Conservation (phyloP, 441 rosid genomes). For the Gossypium gossypioides region DNA sequence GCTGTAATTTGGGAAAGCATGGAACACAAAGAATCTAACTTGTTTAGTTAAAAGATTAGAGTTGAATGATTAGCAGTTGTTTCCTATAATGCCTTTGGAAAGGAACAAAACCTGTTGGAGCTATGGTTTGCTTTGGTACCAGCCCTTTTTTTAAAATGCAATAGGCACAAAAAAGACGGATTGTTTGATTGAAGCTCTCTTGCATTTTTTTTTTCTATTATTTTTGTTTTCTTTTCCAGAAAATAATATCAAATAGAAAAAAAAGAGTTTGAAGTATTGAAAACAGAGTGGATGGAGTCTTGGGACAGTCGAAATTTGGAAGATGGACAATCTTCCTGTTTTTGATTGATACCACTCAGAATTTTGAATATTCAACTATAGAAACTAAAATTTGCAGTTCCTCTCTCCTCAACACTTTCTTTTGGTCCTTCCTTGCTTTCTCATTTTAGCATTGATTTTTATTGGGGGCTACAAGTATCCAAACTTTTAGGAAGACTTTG, state of each 20-base stretch:
- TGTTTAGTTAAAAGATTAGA: background rate
- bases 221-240: background rate
- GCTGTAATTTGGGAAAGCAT: background rate
- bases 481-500: conserved; percentile 22
- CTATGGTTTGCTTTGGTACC: background rate
- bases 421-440: background rate
- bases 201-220: background rate
- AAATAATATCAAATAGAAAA: background rate
- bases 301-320: background rate
- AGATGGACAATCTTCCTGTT: background rate
- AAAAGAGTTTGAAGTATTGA: background rate
- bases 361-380: background rate
- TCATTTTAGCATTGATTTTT: background rate
- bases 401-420: background rate
- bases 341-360: background rate
- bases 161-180: background rate
- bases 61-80: background rate
- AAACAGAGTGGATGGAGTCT: background rate
- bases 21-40: background rate
- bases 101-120: background rate
- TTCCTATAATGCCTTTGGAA: background rate
- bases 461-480: background rate
- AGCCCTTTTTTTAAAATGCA: background rate
- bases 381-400: background rate
- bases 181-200: background rate